Evolutionary conservation across 495 filamentous ascomycete species (phyloP), one percentile per base, ranked within the genome.

Genomic region (Neohortaea acidophila): DNA sequence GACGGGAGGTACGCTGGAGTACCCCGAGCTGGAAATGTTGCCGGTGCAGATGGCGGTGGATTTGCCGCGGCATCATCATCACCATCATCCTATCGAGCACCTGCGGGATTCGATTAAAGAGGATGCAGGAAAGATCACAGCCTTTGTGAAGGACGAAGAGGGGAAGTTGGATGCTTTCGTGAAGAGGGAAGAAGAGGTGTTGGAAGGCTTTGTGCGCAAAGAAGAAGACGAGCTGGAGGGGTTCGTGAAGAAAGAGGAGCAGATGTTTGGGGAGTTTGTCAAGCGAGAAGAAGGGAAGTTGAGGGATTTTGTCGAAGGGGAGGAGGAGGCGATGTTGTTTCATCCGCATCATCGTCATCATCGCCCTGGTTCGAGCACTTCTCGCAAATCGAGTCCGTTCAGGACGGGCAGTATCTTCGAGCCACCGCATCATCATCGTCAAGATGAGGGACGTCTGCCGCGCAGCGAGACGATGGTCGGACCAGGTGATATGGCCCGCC

Each of bases 1-100:
- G 14, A 37, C 40, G 17, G 43, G 49, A 18, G 52, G 49, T 7
- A 33, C 33, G 28, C 43, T 55, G 12, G 45, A 49, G 21, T 40
- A 50, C 41, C 52, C 52, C 2, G 52, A 55, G 25, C 36, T 55
- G 17, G 52, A 55, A 22, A n/a, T 55, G 18, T n/a, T 52, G 27
- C 39, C 45, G 28, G 44, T 48, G 7, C 23, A 43, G 11, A 12
- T 39, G 9, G 18, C 41, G 3, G 17, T 17, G 22, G 46, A 49
- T 3, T 23, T 33, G 7, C 26, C 37, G 2, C 30, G 28, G 5
- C 41, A 49, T 12, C 22, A 44, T 37, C 20, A 41, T 17, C 41
- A 44, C 23, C 21, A 29, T 27, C 29, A n/a, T 28, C 15, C n/a
- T 20, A 14, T 27, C 38, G 20, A 13, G 17, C 27, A 15, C 15